Conservation (phyloP, 345 rosid species). For the Dipteronia sinensis region DNA sequence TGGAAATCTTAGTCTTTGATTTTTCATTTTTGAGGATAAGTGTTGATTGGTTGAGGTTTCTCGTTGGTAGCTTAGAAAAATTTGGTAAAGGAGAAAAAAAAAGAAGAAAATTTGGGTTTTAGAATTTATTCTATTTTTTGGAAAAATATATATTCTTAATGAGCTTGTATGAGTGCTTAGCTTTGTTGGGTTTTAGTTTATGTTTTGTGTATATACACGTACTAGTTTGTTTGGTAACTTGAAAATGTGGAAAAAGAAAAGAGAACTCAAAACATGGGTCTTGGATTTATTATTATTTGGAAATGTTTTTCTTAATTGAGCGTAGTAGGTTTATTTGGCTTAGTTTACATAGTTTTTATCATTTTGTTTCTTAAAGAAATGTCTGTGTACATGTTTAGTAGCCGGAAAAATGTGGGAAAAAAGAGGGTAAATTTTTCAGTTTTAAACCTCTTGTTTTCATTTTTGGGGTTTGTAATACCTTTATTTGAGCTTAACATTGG, state of each 20-base stretch:
- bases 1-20: not conserved
- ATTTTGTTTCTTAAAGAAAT: not conserved
- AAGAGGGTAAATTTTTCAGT: not conserved
- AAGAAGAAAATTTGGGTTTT: not conserved
- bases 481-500: not conserved
- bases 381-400: not conserved
- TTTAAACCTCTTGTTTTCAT: not conserved
- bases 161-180: not conserved
- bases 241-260: not conserved
- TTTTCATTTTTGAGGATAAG: not conserved
- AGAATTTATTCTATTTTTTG: not conserved
- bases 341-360: not conserved
- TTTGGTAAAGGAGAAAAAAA: not conserved
- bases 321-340: not conserved
- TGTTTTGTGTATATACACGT: not conserved
- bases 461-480: not conserved
- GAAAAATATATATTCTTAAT: not conserved
- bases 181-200: not conserved
- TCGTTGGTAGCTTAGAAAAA: not conserved
- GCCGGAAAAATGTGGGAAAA: not conserved
- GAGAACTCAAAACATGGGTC: not conserved
- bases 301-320: not conserved
- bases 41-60: slow-evolving; percentile 4
- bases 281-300: not conserved
- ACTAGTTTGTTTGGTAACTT: not conserved